Base-by-base conservation (phyloP, 768 basidiomycete genomes). In the Suillus clintonianus region DNA sequence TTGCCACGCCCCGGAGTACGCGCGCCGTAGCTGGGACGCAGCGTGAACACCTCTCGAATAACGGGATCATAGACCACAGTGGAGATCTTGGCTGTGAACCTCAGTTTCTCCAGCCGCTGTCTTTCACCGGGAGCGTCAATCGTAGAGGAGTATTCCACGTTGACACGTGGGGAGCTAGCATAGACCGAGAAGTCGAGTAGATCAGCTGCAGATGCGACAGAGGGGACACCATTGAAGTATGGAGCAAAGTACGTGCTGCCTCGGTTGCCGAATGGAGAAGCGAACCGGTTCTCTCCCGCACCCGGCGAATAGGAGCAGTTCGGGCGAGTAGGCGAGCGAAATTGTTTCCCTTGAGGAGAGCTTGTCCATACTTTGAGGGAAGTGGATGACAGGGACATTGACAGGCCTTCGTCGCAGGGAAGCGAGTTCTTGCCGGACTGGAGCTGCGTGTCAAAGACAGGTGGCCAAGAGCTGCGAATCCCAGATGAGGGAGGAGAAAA, bases 21-120 rank as follows among this genome's bases (percentile, higher is more conserved):
- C 1, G 63, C 41, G 34, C 53, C 59, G 34, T 65, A 63, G 48
- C 62, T 56, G 9, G 55, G 59, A 60, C 51, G 43, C 22, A 60
- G 59, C 51, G 64, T 30, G 43, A 65, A 67, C 1, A 67, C 54
- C 6, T 67, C 60, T 48, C 61, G 65, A 27, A 50, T 62, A 62
- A 59, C 67, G 9, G 62, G 61, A 24, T 32, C 50, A 8, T 32
- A 60, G 59, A 56, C 19, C 19, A 60, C n/a, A n/a, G 59, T 57
- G n/a, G 59, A 36, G 10, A 30, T 60, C 51, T 56, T 58, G 17
- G 54, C 27, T 32, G 17, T n/a, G 9, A 32, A 15, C 13, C 9
- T 56, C 22, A 6, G 19, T 37, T 27, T 57, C 32, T 36, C 36
- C 13, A 3, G 30, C 17, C 11, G 22, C 59, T 45, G 22, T 32